Evolutionary conservation across 768 basidiomycete species (phyloP).

Genomic region (Pleurotus djamor): DNA sequence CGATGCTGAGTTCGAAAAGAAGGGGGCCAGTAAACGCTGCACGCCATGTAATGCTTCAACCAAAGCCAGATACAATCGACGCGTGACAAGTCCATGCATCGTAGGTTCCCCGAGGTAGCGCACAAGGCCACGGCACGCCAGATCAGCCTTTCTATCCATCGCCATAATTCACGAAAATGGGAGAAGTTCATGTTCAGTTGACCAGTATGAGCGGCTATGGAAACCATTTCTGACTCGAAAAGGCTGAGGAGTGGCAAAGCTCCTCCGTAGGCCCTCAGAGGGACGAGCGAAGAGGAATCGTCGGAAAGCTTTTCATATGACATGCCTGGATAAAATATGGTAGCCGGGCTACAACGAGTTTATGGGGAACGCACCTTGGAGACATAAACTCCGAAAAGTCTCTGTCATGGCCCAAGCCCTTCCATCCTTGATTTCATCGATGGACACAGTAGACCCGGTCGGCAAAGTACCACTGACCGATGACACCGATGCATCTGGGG

Average conservation of each 20-base stretch:
- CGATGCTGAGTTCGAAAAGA: constrained; percentile 78
- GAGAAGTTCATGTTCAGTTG: constrained; percentile 53
- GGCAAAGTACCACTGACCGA: constrained; percentile 51
- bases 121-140: constrained; percentile 76
- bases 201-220: constrained; percentile 20
- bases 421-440: constrained; percentile 64
- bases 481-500: constrained; percentile 36
- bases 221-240: constrained; percentile 44
- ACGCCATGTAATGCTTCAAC: constrained; percentile 57
- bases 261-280: constrained; percentile 55
- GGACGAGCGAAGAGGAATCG: constrained; percentile 36
- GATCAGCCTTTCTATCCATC: constrained; percentile 82
- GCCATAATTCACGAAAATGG: constrained; percentile 79
- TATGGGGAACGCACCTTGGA: constrained; percentile 56
- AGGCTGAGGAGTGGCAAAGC: constrained; percentile 53
- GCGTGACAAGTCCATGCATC: constrained; percentile 25
- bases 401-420: constrained; percentile 74
- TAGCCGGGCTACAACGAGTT: not conserved
- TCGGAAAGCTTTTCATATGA: constrained; percentile 61
- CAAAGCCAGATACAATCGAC: constrained; percentile 56
- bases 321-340: constrained; percentile 55
- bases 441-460: constrained; percentile 35
- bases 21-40: constrained; percentile 73
- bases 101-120: constrained; percentile 41
- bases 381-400: constrained; percentile 70